A percentile compares a stretch with the other conserved stretches of the same genome.
Conservation (phyloP, 2,329 filamentous ascomycete genomes). For the Curvularia eragrostidis region DNA sequence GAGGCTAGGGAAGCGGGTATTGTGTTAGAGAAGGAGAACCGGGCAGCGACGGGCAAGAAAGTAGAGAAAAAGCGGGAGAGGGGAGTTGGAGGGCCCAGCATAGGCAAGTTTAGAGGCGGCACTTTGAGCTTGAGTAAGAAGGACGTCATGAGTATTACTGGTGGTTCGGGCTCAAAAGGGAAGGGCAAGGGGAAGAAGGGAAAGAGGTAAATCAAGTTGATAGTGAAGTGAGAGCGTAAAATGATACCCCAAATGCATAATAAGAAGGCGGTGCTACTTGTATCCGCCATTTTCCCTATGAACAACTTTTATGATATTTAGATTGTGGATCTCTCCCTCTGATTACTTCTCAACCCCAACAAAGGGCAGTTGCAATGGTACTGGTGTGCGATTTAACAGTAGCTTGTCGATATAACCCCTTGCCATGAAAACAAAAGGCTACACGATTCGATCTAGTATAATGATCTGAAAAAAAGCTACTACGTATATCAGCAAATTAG, state of each 20-base stretch:
- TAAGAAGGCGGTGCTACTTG: neutral
- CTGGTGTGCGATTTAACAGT: too few species aligned
- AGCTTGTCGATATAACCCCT: too few species aligned
- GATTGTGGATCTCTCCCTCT: neutral
- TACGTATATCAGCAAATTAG: too few species aligned
- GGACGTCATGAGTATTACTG: conserved; percentile 72
- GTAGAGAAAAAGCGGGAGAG: conserved; percentile 60
- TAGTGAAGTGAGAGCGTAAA: neutral
- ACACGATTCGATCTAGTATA: too few species aligned
- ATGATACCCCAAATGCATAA: neutral
- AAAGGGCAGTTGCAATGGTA: neutral
- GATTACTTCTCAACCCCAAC: neutral
- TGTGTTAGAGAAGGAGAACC: conserved; percentile 71
- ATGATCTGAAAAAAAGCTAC: too few species aligned
- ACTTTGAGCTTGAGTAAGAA: conserved; percentile 78
- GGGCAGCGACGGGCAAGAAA: conserved; percentile 49
- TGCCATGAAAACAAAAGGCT: too few species aligned
- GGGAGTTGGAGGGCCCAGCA: conserved; percentile 74
- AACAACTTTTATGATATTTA: neutral
- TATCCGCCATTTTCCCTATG: neutral
- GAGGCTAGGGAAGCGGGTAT: conserved; percentile 92
- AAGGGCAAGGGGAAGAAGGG: conserved; percentile 20
- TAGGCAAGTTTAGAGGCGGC: conserved; percentile 81
- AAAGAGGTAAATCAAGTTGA: conserved; percentile 1
- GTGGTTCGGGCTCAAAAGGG: conserved; percentile 54